Conservation (phyloP, 108 stramenopile genomes). For the Conticribra weissflogii region DNA sequence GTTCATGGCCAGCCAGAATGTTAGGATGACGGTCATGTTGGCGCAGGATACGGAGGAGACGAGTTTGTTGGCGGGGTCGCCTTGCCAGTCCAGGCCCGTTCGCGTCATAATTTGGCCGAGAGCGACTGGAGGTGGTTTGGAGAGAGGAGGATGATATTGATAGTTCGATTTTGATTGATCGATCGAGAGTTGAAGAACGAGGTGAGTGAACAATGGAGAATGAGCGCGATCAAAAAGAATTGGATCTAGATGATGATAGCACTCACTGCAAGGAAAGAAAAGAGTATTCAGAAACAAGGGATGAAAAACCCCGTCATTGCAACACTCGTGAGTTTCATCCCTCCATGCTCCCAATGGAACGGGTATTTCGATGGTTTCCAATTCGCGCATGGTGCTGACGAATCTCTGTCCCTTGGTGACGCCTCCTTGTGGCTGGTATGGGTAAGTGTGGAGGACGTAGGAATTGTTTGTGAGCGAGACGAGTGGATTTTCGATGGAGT, state of each 20-base stretch:
- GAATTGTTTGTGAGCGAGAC: no score
- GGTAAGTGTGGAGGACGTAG: background rate
- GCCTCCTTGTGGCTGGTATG: conserved; percentile 68
- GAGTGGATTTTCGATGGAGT: no score
- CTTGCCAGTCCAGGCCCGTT: conserved; percentile 70
- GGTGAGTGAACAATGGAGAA: conserved; percentile 5
- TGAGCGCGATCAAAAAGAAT: background rate
- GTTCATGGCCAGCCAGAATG: conserved; percentile 73
- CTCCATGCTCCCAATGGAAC: conserved; percentile 69
- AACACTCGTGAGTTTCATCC: conserved; percentile 56
- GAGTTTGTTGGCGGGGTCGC: conserved; percentile 52
- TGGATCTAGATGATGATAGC: background rate
- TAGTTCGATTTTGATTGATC: no score
- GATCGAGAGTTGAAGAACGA: no score
- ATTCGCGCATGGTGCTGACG: conserved; percentile 65
- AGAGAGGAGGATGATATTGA: conserved; percentile 1
- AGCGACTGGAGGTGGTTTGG: conserved; percentile 35
- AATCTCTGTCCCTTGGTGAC: conserved; percentile 76
- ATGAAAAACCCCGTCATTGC: conserved; percentile 62
- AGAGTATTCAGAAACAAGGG: conserved; percentile 62
- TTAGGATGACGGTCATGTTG: conserved; percentile 58
- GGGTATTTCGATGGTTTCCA: conserved; percentile 52
- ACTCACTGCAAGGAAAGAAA: conserved; percentile 76
- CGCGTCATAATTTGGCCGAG: conserved; percentile 79
- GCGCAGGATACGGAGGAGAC: conserved; percentile 52